Evolutionary conservation across 495 filamentous ascomycete species (phyloP), one percentile per base, ranked within the genome.

Genomic region (Penicillium maclennaniae): DNA sequence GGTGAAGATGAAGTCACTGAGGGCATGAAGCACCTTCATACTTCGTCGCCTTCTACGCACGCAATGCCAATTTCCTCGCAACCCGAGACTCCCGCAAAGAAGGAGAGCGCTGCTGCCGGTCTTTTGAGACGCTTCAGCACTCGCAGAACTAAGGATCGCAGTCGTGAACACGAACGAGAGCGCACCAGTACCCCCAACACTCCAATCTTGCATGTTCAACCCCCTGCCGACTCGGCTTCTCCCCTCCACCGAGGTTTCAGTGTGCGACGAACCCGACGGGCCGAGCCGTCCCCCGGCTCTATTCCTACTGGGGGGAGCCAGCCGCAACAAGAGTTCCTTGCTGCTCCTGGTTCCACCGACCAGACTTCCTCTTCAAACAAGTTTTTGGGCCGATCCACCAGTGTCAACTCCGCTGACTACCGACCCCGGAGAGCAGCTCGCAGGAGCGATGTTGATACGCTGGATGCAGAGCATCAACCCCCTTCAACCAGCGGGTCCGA

Each of bases 1-100:
- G 95, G 93, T 39, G 93, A 97, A 69, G 93, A 97, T 55, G 95
- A 99, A 31, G 80, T 92, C 15, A 75, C 83, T 4, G 88, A 93
- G 45, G 80, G 79, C 4, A 73, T 89, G 70, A 89, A 91, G 69
- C 87, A 86, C 61, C 69, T 87, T 16, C 84, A 91, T 66, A 58
- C 87, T 60, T 67, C 79, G 48, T 62, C 77, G 7, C 69, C 76
- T 7, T 70, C 73, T 31, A 69, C 76, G 53, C 76, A 84, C 63
- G 67, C 75, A 19, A 77, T 84, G 37, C 72, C 82, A 39, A 76
- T 79, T 14, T 65, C 74, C 25, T 72, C 81, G 0, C 77, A 77
- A 1, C 74, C 81, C 4, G 88, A 91, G 43, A 82, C 79, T 16
- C 79, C 84, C 0, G 71, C 70, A 28, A 91, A 88, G 72, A 97